These are phyloP conservation scores for Plasmodium fragile DNA, from an alignment of 169 alveolate genomes.

Conservation along the genomic window DNA sequence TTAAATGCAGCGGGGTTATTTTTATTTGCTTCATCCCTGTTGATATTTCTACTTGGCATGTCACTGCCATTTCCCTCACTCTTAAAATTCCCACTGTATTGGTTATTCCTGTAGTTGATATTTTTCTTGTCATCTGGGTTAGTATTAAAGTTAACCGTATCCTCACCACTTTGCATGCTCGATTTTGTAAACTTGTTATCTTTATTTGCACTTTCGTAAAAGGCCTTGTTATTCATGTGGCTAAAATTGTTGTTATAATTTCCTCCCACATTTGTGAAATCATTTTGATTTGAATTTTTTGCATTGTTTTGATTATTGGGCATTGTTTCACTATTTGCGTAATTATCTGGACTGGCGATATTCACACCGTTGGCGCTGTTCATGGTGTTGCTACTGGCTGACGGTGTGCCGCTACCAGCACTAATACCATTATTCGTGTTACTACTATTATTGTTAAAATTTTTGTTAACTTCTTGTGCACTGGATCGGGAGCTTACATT, in stretches of 20 bases:
- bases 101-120: slow-evolving; percentile 20
- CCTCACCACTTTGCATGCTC: slow-evolving; percentile 5
- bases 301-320: not conserved
- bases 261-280: not conserved
- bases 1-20: slow-evolving; percentile 13
- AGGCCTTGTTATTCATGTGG: slow-evolving; percentile 33
- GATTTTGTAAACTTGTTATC: slow-evolving; percentile 23
- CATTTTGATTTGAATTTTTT: not conserved
- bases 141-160: not conserved
- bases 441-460: slow-evolving; percentile 1
- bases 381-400: not conserved
- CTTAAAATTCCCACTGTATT: slow-evolving; percentile 31
- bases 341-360: not conserved
- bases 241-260: slow-evolving; percentile 15
- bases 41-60: slow-evolving; percentile 7
- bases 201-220: slow-evolving; percentile 27
- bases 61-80: slow-evolving; percentile 31
- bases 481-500: slow-evolving; percentile 2
- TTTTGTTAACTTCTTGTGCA: slow-evolving; percentile 14
- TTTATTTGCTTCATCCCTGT: slow-evolving; percentile 17
- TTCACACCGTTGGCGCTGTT: slow-evolving; percentile 1
- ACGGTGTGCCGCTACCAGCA: not conserved
- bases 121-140: slow-evolving; percentile 20
- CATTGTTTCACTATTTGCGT: not conserved
- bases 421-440: not conserved